Conservation (phyloP, 1,284 basidiomycete genomes). For the Melampsora abietis-canadensis region DNA sequence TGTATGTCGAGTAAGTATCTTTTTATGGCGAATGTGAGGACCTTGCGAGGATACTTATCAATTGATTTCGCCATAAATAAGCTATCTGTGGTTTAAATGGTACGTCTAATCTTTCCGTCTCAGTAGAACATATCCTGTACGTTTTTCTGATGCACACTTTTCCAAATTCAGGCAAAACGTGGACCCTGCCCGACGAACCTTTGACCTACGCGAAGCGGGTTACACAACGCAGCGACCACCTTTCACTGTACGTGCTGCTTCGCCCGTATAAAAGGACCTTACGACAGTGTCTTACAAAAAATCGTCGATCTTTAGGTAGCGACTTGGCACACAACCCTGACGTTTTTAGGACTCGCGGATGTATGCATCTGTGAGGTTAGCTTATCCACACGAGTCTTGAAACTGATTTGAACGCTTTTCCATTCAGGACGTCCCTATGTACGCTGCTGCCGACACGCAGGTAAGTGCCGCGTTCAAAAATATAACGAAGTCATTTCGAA, state of each 20-base stretch:
- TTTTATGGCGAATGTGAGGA: not conserved
- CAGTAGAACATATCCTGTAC: not conserved
- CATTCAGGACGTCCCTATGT: slow-evolving; percentile 29
- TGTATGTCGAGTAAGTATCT: slow-evolving; percentile 33
- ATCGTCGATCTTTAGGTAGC: not conserved
- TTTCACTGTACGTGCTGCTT: not conserved
- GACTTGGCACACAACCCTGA: slow-evolving; percentile 23
- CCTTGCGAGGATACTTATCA: too few species aligned
- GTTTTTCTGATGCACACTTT: not conserved
- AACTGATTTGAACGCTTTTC: not conserved
- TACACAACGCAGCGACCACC: slow-evolving; percentile 30
- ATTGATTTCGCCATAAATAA: not conserved
- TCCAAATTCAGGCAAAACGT: slow-evolving; percentile 25
- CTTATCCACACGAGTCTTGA: not conserved
- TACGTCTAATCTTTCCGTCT: not conserved
- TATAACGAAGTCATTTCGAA: not conserved
- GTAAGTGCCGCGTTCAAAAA: not conserved
- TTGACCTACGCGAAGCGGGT: slow-evolving; percentile 25
- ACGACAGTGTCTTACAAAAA: not conserved
- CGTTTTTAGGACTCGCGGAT: slow-evolving; percentile 36
- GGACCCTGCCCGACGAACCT: slow-evolving; percentile 21
- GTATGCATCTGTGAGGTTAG: slow-evolving; percentile 13
- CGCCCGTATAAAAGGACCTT: not conserved
- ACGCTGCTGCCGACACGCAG: slow-evolving; percentile 29
- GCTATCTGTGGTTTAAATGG: slow-evolving; percentile 33